Percentiles rank a stretch among this genome's conserved stretches.
Evolutionary conservation across 805 yeast genomes (phyloP).

Genomic region (Nadsonia fulvescens): DNA sequence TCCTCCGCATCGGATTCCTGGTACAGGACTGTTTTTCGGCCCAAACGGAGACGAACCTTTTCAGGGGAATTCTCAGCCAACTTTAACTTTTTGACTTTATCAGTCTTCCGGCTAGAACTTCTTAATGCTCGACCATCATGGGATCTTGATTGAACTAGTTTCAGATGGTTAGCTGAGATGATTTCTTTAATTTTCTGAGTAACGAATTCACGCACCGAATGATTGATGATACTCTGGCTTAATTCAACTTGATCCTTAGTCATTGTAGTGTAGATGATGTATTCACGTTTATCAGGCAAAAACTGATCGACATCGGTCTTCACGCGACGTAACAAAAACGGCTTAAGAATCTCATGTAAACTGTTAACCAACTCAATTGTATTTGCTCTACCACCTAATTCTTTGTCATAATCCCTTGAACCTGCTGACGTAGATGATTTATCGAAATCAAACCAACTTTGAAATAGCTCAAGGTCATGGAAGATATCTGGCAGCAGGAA

Average conservation of each 20-base stretch:
- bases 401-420: too few relatives aligned
- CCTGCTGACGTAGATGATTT: conserved; percentile 27
- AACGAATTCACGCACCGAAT: conserved; percentile 19
- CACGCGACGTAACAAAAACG: conserved; percentile 68
- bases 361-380: conserved; percentile 50
- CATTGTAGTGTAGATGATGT: conserved; percentile 55
- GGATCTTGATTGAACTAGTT: too few relatives aligned
- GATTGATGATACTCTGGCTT: conserved; percentile 30
- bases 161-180: conserved; percentile 5
- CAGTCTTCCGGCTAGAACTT: conserved; percentile 2
- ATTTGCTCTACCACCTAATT: conserved; percentile 40
- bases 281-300: conserved; percentile 82
- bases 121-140: too few relatives aligned
- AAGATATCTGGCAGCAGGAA: conserved; percentile 87
- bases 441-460: conserved; percentile 74
- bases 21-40: too few relatives aligned
- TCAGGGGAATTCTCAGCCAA: too few relatives aligned
- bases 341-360: conserved; percentile 74
- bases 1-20: conserved; percentile 1
- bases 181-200: conserved; percentile 13
- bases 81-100: too few relatives aligned
- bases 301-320: conserved; percentile 51
- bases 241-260: conserved; percentile 45
- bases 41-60: too few relatives aligned
- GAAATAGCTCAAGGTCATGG: conserved; percentile 74